These are phyloP conservation scores for Starmera quercuum DNA, from an alignment of 805 yeast genomes.

Conservation along the genomic window DNA sequence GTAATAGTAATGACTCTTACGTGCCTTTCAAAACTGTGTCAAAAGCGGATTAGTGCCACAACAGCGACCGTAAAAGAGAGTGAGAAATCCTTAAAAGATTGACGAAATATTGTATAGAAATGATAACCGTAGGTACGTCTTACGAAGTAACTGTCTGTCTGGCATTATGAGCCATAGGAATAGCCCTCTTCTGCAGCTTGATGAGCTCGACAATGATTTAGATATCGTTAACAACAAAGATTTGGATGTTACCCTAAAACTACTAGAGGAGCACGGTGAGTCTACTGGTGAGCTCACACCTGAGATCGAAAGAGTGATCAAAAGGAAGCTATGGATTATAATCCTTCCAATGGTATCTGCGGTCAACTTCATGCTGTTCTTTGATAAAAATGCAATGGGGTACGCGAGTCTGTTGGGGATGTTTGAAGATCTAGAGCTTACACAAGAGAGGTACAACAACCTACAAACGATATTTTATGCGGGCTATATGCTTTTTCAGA, in stretches of 20 bases:
- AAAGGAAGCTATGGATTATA: constrained; percentile 24
- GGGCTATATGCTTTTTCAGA: constrained; percentile 32
- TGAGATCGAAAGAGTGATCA: constrained; percentile 26
- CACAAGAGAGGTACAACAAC: constrained; percentile 19
- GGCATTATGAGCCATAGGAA: too few species aligned
- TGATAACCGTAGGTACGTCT: too few species aligned
- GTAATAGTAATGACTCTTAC: too few species aligned
- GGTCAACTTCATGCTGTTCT: constrained; percentile 30
- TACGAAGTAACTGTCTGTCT: too few species aligned
- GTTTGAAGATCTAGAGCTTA: constrained; percentile 22
- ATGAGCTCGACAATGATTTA: too few species aligned
- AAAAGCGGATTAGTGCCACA: too few species aligned
- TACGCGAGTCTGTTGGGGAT: constrained; percentile 36
- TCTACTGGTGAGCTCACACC: constrained; percentile 26
- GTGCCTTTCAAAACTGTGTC: too few species aligned
- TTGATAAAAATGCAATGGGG: constrained; percentile 37
- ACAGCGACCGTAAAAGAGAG: too few species aligned
- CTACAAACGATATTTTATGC: constrained; percentile 28
- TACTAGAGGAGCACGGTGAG: constrained; percentile 21
- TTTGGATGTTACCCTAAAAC: constrained; percentile 26
- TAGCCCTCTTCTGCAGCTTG: too few species aligned
- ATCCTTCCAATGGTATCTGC: constrained; percentile 26
- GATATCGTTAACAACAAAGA: constrained; percentile 9
- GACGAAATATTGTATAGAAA: too few species aligned
- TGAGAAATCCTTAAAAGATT: too few species aligned